Evolutionary conservation across 1,284 basidiomycete species (phyloP).

Genomic region (Tremellales sp.): DNA sequence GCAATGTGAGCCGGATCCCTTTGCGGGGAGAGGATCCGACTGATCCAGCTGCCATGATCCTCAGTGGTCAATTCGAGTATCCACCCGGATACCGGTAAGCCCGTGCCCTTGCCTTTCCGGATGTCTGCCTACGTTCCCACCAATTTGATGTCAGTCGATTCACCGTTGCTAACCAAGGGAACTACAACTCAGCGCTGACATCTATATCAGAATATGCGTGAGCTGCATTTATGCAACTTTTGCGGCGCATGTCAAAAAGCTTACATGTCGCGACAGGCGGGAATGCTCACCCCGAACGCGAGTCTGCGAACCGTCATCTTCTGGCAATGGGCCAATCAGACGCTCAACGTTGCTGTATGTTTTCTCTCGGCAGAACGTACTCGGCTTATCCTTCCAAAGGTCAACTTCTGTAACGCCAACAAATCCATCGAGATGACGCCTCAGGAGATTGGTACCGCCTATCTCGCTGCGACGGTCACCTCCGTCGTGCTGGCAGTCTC

Average conservation of each 20-base stretch:
- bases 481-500: constrained; percentile 54
- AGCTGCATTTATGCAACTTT: constrained; percentile 2
- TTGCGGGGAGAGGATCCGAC: neutral
- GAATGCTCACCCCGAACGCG: constrained; percentile 52
- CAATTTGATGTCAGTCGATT: constrained; percentile 49
- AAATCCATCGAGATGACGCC: constrained; percentile 51
- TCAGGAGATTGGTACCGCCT: constrained; percentile 51
- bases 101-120: constrained; percentile 53
- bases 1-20: constrained; percentile 44
- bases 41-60: constrained; percentile 5
- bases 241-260: neutral
- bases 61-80: constrained; percentile 51
- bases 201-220: constrained; percentile 27
- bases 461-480: constrained; percentile 52
- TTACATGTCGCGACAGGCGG: constrained; percentile 31
- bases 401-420: constrained; percentile 52
- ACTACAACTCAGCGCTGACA: neutral
- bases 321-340: constrained; percentile 57
- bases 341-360: constrained; percentile 49
- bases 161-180: constrained; percentile 20
- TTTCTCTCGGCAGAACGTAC: neutral
- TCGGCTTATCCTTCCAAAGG: constrained; percentile 8
- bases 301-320: constrained; percentile 49
- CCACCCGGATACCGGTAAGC: constrained; percentile 52
- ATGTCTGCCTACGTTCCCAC: constrained; percentile 56